These are phyloP conservation scores for Helotiales sp. DNA, from an alignment of 2,329 filamentous ascomycete genomes.

Conservation along the genomic window DNA sequence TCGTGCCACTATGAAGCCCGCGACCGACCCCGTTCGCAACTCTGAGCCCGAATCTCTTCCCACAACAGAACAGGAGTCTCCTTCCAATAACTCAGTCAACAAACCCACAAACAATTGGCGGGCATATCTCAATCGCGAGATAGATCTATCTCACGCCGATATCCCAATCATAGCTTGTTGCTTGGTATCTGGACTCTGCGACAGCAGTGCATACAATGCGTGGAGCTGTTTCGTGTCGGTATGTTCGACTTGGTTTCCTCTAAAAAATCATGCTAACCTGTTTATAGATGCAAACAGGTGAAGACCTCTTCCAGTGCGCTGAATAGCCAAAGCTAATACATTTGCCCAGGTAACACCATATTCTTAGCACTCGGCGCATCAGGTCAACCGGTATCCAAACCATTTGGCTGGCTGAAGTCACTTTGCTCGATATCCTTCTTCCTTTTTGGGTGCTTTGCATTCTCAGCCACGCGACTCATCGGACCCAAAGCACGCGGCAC, in stretches of 20 bases:
- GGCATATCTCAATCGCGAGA: conserved; percentile 31
- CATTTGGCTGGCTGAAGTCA: conserved; percentile 53
- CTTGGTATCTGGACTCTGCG: conserved; percentile 47
- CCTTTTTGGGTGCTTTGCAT: conserved; percentile 51
- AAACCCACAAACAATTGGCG: conserved; percentile 12
- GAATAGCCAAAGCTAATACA: not conserved
- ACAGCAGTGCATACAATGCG: conserved; percentile 47
- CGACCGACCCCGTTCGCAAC: not conserved
- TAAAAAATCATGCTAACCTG: too few relatives aligned
- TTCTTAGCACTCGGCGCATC: conserved; percentile 61
- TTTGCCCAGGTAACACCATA: conserved; percentile 55
- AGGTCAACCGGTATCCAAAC: conserved; percentile 48
- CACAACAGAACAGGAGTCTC: conserved; percentile 14
- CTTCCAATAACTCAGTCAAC: conserved; percentile 10
- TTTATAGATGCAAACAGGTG: conserved; percentile 57
- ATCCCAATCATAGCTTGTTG: conserved; percentile 43
- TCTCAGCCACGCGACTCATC: conserved; percentile 40
- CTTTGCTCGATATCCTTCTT: conserved; percentile 54
- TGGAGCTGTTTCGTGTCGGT: conserved; percentile 49
- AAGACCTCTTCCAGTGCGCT: not conserved
- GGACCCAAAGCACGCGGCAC: conserved; percentile 42
- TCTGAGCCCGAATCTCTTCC: conserved; percentile 13
- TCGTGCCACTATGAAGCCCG: not conserved
- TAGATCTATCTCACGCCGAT: conserved; percentile 34
- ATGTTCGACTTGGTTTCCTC: too few relatives aligned